A percentile compares a stretch with the other conserved stretches of the same genome.
Evolutionary conservation across 441 rosid genomes (phyloP).

Genomic region (Isatis lusitanica): DNA sequence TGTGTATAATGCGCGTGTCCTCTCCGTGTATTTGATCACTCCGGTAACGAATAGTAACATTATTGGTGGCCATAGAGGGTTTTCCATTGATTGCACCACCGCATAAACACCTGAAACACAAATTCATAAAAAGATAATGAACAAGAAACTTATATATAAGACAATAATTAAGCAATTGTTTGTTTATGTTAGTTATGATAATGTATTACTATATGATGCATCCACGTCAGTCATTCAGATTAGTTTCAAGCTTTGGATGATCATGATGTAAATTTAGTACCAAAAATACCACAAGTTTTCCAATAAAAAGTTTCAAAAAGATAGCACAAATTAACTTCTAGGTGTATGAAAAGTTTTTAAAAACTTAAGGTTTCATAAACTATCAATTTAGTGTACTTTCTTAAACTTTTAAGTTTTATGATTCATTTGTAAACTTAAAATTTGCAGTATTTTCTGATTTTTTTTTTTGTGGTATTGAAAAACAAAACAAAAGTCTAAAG

Average conservation of each 20-base stretch:
- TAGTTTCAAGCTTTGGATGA: neutral
- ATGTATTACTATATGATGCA: neutral
- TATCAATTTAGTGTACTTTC: neutral
- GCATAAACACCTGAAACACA: slow-evolving; percentile 39
- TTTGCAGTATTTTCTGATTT: neutral
- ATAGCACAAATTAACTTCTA: neutral
- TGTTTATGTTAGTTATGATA: neutral
- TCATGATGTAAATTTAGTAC: neutral
- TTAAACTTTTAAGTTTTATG: neutral
- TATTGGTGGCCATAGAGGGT: slow-evolving; percentile 41
- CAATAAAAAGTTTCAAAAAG: neutral
- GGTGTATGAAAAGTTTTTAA: neutral
- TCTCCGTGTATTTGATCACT: slow-evolving; percentile 48
- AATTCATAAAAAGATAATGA: neutral
- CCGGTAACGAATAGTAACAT: slow-evolving; percentile 47
- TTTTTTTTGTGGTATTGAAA: neutral
- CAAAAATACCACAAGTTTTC: neutral
- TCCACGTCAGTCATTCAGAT: neutral
- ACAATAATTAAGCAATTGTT: neutral
- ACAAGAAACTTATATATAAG: neutral
- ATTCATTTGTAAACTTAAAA: neutral
- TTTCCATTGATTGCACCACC: slow-evolving; percentile 42
- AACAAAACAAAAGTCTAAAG: neutral
- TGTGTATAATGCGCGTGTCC: slow-evolving; percentile 53
- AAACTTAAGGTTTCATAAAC: neutral